Evolutionary conservation across 345 rosid species (phyloP), one percentile per base, ranked within the genome.

Genomic region (Arabidopsis suecica): DNA sequence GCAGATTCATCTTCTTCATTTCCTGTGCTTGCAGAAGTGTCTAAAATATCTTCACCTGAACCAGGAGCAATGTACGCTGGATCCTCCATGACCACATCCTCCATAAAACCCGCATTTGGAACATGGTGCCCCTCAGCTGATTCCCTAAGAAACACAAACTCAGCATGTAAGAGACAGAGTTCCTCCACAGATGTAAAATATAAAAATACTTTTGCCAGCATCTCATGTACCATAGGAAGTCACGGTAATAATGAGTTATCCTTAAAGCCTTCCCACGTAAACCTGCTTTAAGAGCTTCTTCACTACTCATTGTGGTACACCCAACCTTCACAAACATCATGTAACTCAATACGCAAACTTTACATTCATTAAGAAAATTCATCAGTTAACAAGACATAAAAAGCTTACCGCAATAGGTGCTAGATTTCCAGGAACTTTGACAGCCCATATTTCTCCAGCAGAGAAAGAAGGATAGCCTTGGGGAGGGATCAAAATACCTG

Each of bases 241-340:
- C 99, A 40, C 87, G 84, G 65, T 94, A 94, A 76, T 84, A 83
- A 78, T 94, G 99, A 60, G 86, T 79, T 44, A 94, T 86, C 77
- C 93, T 86, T 63, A 94, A 83, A 73, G 97, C 99, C 80, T 92
- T 94, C 65, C 99, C 99, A 49, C 97, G 96, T 79, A 91, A 80
- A 64, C 93, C 96, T 40, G 97, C 99, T 63, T 89, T 94, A 36
- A 87, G 25, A 6, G 97, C 97, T 72, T 90, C 97, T 18, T 70
- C 48, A 37, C 91, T 88, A 77, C 87, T 89, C 96, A 94, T 86
- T 32, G 96, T 86, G 30, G 97, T 92, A 65, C 82, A 84, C 4
- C 99, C 99, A 74, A 94, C 97, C 99, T 94, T 68, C 76, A 80
- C 13, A 70, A 53, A 56, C 40, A 74, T 72, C 18, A 67, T 76